Evolutionary conservation across 306 rosid genomes (phyloP).

Genomic region (Cicer yamashitae): DNA sequence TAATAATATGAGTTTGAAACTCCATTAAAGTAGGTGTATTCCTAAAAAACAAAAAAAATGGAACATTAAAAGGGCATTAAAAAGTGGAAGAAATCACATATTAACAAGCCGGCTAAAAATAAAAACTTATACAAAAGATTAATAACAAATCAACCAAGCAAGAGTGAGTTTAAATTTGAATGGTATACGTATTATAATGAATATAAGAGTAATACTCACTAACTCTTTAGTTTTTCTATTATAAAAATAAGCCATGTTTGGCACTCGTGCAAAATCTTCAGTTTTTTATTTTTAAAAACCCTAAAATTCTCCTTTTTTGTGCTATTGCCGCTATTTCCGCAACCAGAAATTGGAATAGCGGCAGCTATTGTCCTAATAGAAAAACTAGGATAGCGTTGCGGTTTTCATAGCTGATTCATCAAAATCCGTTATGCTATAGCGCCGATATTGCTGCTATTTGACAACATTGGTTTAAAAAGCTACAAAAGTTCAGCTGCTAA

Average conservation of each 20-base stretch:
- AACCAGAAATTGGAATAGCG: not conserved
- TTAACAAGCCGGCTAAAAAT: constrained; percentile 17
- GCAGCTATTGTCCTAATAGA: not conserved
- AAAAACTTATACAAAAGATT: constrained; percentile 26
- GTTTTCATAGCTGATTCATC: not conserved
- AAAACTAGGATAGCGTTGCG: not conserved
- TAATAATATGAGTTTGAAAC: constrained; percentile 45
- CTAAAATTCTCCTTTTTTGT: no score
- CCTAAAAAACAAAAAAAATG: constrained; percentile 44
- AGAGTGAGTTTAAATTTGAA: not conserved
- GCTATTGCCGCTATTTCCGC: not conserved
- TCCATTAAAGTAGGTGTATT: constrained; percentile 47
- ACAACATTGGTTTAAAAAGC: not conserved
- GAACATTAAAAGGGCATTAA: constrained; percentile 25
- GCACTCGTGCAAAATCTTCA: not conserved
- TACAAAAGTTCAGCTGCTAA: constrained; percentile 36
- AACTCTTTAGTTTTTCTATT: no score
- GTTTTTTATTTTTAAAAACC: not conserved
- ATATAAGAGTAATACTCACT: no score
- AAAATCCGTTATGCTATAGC: not conserved
- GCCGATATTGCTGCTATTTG: no score
- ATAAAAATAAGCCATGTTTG: no score
- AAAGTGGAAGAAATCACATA: constrained; percentile 13
- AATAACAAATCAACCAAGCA: constrained; percentile 17
- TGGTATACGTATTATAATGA: no score